Evolutionary conservation across 2,329 filamentous ascomycete genomes (phyloP).

Genomic region (Sclerotinia borealis): DNA sequence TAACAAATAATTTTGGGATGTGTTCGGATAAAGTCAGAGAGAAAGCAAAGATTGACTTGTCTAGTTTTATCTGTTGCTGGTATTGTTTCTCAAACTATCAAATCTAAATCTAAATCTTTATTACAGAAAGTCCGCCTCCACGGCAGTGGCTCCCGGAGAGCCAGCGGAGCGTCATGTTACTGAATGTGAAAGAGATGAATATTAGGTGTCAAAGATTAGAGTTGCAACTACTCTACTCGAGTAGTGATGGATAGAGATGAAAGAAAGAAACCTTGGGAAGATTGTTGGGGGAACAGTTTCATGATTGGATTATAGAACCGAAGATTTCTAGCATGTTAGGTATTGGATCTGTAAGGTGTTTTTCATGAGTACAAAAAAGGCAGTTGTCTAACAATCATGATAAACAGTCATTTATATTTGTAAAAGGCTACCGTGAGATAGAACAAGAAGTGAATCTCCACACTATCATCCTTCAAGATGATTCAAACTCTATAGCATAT

Average conservation of each 20-base stretch:
- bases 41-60: background rate
- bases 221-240: background rate
- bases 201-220: background rate
- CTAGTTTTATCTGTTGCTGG: too few species aligned
- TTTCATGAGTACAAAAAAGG: background rate
- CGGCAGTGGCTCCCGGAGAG: background rate
- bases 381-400: background rate
- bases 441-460: slow-evolving; percentile 12
- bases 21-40: too few species aligned
- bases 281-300: too few species aligned
- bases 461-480: background rate
- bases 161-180: background rate
- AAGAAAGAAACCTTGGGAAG: too few species aligned
- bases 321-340: background rate
- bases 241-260: too few species aligned
- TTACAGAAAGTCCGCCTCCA: background rate
- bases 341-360: background rate
- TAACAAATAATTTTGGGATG: background rate
- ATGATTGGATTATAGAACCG: background rate
- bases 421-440: slow-evolving; percentile 5
- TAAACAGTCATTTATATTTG: background rate
- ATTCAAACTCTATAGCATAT: background rate
- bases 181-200: background rate
- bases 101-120: background rate
- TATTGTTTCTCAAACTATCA: too few species aligned